These are phyloP conservation scores for Cytospora paraplurivora DNA, from an alignment of 2,329 filamentous ascomycete species.

Conservation along the genomic window DNA sequence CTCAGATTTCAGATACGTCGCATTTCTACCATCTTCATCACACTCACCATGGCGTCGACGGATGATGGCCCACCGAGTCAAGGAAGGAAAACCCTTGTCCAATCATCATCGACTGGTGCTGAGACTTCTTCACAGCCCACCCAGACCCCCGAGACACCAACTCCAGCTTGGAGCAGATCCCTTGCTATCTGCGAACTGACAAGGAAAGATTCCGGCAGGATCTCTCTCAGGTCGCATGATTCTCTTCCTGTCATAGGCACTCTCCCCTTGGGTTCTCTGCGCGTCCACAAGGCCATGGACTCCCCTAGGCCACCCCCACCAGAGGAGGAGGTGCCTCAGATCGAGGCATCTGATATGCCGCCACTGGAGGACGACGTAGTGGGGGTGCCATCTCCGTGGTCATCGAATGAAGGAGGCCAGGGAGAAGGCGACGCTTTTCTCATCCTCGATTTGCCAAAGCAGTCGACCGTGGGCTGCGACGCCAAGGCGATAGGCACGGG, in stretches of 20 bases:
- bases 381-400: not conserved
- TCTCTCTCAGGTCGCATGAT: constrained; percentile 37
- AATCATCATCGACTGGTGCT: constrained; percentile 5
- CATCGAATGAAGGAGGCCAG: not conserved
- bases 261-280: constrained; percentile 47
- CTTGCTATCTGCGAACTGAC: constrained; percentile 34
- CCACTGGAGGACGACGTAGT: constrained; percentile 16
- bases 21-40: not conserved
- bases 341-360: constrained; percentile 21
- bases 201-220: constrained; percentile 41
- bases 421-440: constrained; percentile 50
- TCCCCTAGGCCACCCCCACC: constrained; percentile 30
- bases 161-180: constrained; percentile 11
- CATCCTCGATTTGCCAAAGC: constrained; percentile 52
- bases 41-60: constrained; percentile 13
- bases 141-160: not conserved
- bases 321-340: constrained; percentile 5
- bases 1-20: not conserved
- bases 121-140: constrained; percentile 8
- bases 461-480: constrained; percentile 58
- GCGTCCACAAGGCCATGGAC: constrained; percentile 41
- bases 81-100: not conserved
- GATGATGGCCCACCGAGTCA: constrained; percentile 16
- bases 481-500: constrained; percentile 50
- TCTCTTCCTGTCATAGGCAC: constrained; percentile 45